Percentiles rank a stretch among this genome's conserved stretches.
These are phyloP conservation scores for Solanum microdontum DNA, from an alignment of 257 asterid genomes.

Conservation along the genomic window DNA sequence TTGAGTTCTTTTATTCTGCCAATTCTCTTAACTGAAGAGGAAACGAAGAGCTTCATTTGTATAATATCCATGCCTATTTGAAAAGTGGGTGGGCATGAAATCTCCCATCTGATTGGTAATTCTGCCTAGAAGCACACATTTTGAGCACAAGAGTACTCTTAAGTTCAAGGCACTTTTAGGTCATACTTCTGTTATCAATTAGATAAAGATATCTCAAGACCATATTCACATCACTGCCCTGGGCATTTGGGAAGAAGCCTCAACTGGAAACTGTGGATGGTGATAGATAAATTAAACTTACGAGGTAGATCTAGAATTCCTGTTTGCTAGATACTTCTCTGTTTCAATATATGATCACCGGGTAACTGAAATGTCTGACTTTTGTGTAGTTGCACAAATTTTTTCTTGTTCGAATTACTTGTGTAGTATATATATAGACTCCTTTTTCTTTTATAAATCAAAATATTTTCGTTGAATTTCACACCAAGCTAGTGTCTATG, in stretches of 20 bases:
- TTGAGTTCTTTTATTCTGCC: background rate
- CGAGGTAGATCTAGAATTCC: background rate
- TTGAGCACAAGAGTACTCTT: background rate
- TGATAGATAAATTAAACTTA: background rate
- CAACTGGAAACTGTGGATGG: background rate
- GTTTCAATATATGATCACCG: background rate
- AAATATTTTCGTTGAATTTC: background rate
- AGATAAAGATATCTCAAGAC: background rate
- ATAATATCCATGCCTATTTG: background rate
- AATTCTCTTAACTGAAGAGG: background rate
- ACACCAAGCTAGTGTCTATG: background rate
- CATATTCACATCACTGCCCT: background rate
- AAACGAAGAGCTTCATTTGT: background rate
- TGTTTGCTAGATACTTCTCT: background rate
- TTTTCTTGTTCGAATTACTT: background rate
- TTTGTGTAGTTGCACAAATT: background rate
- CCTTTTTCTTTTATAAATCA: background rate
- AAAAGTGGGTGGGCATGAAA: background rate
- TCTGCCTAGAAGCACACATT: background rate
- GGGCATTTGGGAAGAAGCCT: background rate
- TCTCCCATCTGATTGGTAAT: background rate
- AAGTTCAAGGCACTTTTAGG: background rate
- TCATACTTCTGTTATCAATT: background rate
- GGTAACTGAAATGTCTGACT: background rate
- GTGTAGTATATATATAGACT: background rate